Evolutionary conservation across 2,329 filamentous ascomycete genomes (phyloP), one percentile per base, ranked within the genome.

Genomic region (Trichocomaceae sp.): DNA sequence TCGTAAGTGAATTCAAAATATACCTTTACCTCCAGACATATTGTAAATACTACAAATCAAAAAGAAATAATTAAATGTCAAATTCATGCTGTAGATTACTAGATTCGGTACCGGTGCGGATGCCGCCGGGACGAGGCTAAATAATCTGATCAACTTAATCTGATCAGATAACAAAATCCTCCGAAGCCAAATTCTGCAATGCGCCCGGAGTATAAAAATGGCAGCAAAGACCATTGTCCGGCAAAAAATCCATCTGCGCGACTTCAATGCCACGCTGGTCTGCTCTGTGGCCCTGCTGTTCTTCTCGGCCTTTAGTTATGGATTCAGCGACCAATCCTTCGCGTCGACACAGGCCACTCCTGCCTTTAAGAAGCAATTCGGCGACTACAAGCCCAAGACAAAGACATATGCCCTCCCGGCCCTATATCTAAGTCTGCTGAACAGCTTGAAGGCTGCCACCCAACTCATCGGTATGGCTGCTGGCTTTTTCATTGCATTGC

Each of bases 381-480:
- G 49, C 26, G 39, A 51, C 41, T 51, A 51, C 33, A 33, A 31
- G 23, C 13, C 49, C 26, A 51, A 45, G 26, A 35, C 5, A 2
- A 20, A 31, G 23, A 35, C 12, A 13, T 45, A 45, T 35, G 19
- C 26, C 6, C 39, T 51, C 5, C 49, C 41, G 26, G 41, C 49
- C n/a, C 44, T 51, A 39, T 51, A 45, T 26, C 41, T 51, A 19
- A 51, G 39, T 35, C n/a, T 51, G n/a, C 15, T 51, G 49, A 51
- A 45, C 33, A 51, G 49, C 29, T 17, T 51, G 12, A 45, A 51
- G 19, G 29, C 49, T 6, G 49, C 39, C 13, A 45, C 41, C 17
- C 49, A 51, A 39, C 49, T 51, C 35, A 19, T 33, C 15, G 49
- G 49, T 51, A 45, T 17, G 39, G 4, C 7, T 2, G 6, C 31